Base-by-base conservation (phyloP, 2,329 filamentous ascomycete species). In the Fusarium nygamai region DNA sequence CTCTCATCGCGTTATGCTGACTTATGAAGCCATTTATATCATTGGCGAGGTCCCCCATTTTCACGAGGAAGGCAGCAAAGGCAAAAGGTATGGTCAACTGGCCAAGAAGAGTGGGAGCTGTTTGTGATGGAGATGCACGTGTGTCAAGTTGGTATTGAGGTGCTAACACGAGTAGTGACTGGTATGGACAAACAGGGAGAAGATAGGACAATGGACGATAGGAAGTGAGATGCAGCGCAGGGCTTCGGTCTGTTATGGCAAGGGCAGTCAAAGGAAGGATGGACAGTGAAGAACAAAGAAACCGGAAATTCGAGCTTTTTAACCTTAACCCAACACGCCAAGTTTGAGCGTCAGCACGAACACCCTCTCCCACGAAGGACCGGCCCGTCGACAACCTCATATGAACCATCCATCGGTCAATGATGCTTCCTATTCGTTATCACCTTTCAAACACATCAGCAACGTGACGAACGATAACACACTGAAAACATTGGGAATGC, bases 11-110 rank as follows among this genome's bases (percentile, higher is more conserved):
- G 33, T 75, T 62, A 53, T 72, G 51, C 8, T 74, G 64, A 27
- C n/a, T 61, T 38, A 74, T 54, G 61, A 74, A 75, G 22, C 69
- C 68, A 47, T 72, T 60, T 39, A 75, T 67, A 24, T 74, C 72
- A 36, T 47, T 36, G 57, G 31, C 51, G 24, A 74, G 53, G n/a
- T 72, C 68, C 17, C 27, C 17, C 72, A 74, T 75, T 3, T 50
- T 61, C 41, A 48, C 13, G 24, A 20, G 22, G 14, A 61, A 27
- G 31, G 16, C 34, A 43, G 6, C 11, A 31, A 46, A 17, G 22
- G 20, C 7, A 24, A 16, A 20, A 24, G 14, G 5, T 24, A 39
- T 60, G 24, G 14, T 19, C 10, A 22, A 56, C 12, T 24, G 38
- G 38, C 36, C 17, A 8, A 41, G 29, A 29, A 22, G 31, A 31